phyloP scores from a whole-genome alignment of 352 stramenopile genomes.

The Phytophthora constricta region DNA sequence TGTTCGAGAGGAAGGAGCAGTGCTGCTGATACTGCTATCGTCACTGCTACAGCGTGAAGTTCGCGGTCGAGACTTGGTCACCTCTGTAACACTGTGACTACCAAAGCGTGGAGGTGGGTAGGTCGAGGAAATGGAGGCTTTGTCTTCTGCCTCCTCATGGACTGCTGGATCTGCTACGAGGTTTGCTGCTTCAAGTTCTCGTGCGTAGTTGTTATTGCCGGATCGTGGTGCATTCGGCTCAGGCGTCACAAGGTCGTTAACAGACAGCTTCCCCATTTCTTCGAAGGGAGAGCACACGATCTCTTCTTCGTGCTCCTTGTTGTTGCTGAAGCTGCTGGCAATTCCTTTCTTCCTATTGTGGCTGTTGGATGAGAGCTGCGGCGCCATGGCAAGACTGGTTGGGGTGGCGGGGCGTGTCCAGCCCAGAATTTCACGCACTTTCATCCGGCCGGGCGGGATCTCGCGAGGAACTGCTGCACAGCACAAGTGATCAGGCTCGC shows the following conservation, averaged over 20 bases:
- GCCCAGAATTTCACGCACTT: conserved; percentile 53
- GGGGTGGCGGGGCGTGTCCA: conserved; percentile 33
- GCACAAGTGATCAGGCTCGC: conserved; percentile 57
- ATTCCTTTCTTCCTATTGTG: conserved; percentile 10
- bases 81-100: conserved; percentile 6
- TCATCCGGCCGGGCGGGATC: conserved; percentile 38
- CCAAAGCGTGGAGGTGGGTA: background rate
- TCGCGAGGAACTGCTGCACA: conserved; percentile 42
- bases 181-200: conserved; percentile 17
- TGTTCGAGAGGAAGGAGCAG: conserved; percentile 12
- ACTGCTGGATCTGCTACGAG: background rate
- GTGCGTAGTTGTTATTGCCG: conserved; percentile 31
- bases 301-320: conserved; percentile 23
- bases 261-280: conserved; percentile 20
- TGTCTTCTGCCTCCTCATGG: conserved; percentile 32
- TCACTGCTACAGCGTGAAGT: conserved; percentile 13
- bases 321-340: conserved; percentile 27
- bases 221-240: conserved; percentile 11
- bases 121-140: conserved; percentile 6
- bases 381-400: conserved; percentile 15
- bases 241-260: conserved; percentile 5
- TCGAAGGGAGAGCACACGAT: conserved; percentile 10
- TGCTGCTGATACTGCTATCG: conserved; percentile 32
- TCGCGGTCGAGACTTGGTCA: conserved; percentile 3
- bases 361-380: conserved; percentile 11